Base-by-base conservation (phyloP, 2,329 filamentous ascomycete genomes). In the Trichoderma atrobrunneum region DNA sequence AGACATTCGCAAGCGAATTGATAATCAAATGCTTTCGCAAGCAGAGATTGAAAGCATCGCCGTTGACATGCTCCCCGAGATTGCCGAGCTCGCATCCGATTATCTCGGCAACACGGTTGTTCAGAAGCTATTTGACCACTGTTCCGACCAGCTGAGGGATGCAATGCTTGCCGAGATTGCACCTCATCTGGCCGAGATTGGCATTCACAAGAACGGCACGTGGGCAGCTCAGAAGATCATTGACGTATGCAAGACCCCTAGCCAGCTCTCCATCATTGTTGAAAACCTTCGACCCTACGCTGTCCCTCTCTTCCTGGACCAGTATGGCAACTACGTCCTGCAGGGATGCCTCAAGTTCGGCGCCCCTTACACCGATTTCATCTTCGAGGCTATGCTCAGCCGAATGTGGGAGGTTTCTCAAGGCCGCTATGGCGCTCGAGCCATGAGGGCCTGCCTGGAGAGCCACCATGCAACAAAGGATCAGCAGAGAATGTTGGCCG, bases 161-260 rank as follows among this genome's bases (percentile, higher is more conserved):
- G 91, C 92, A 71, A 98, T 99, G 96, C 86, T 99, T 72, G 83
- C 85, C 16, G 90, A 95, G 79, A 97, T 99, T 77, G 90, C 93
- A 3, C 95, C 95, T 72, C 95, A 98, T 79, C 88, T 98, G 80
- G 94, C 95, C 30, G 95, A 98, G 82, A 98, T 98, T 82, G 96
- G 96, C 77, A 91, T 98, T 8, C 96, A 99, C 87, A 99, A 99
- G 88, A 99, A 99, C 78, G 96, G 96, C 74, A 99, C 96, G 1
- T 99, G 96, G 96, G 96, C 96, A 70, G 96, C 96, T 1, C 96
- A 99, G 83, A 99, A 98, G 87, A 98, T 99, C 78, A 98, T 99
- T 76, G 95, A 98, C 78, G 94, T 97, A 7, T 95, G 94, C 81
- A 94, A 96, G 83, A 94, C 92, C 1, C 90, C 92, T 7, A 85